These are phyloP conservation scores for Neodidymelliopsis sp. DNA, from an alignment of 2,329 filamentous ascomycete genomes.

Conservation along the genomic window DNA sequence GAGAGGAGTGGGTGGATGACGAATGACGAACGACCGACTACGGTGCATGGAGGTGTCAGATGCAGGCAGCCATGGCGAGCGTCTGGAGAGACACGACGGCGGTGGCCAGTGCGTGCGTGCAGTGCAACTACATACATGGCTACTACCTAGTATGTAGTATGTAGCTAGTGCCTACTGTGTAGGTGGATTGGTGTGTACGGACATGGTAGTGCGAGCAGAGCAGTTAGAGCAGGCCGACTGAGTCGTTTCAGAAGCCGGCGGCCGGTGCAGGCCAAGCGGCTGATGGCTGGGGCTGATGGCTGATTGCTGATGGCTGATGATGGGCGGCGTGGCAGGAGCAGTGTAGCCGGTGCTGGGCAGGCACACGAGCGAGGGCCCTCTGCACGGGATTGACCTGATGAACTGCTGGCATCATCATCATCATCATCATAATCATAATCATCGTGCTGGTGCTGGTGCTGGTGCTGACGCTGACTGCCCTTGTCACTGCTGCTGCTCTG, in stretches of 20 bases:
- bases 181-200: too few species aligned
- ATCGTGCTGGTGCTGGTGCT: too few species aligned
- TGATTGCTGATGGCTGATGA: neutral
- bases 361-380: neutral
- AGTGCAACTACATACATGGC: too few species aligned
- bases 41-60: neutral
- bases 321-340: neutral
- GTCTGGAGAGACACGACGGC: neutral
- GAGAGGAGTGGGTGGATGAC: slow-evolving; percentile 25
- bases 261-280: slow-evolving; percentile 8
- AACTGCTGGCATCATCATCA: too few species aligned
- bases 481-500: too few species aligned
- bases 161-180: too few species aligned
- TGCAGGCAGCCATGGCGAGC: neutral
- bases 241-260: slow-evolving; percentile 5
- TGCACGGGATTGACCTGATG: neutral
- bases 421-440: too few species aligned
- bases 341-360: slow-evolving; percentile 1
- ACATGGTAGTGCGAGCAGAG: too few species aligned
- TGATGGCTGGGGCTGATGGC: neutral
- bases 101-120: neutral
- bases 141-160: too few species aligned
- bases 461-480: too few species aligned
- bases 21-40: slow-evolving; percentile 18
- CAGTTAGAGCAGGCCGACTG: slow-evolving; percentile 9